A percentile compares a stretch with the other conserved stretches of the same genome.
These are phyloP conservation scores for Litsea cubeba DNA, from an alignment of 164 flowering plant species.

Conservation along the genomic window DNA sequence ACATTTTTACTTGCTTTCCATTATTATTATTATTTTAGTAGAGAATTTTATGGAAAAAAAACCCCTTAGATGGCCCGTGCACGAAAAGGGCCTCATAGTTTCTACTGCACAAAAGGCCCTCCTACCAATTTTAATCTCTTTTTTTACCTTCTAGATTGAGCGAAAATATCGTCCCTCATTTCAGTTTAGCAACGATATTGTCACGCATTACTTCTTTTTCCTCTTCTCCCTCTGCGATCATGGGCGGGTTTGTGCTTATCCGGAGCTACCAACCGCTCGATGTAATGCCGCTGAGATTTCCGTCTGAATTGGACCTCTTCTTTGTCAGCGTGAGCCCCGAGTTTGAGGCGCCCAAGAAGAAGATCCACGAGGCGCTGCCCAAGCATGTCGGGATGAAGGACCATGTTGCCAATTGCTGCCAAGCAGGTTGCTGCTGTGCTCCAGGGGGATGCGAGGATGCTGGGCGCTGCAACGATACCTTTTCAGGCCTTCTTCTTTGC, in stretches of 20 bases:
- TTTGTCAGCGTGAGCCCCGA: slow-evolving; percentile 79
- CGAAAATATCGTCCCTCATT: too few species aligned
- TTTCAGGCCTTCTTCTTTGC: slow-evolving; percentile 78
- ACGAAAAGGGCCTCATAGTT: too few species aligned
- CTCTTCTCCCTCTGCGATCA: slow-evolving; percentile 34
- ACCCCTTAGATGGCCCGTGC: too few species aligned
- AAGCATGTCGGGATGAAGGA: slow-evolving; percentile 61
- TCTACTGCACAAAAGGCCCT: too few species aligned
- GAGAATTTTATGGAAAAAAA: too few species aligned
- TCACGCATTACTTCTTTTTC: too few species aligned
- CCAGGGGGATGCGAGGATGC: slow-evolving; percentile 52
- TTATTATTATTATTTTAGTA: too few species aligned
- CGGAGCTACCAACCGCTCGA: slow-evolving; percentile 66
- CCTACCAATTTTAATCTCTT: too few species aligned
- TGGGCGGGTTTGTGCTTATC: slow-evolving; percentile 82
- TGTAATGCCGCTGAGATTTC: slow-evolving; percentile 51
- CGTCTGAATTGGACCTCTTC: slow-evolving; percentile 44
- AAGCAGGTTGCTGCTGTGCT: slow-evolving; percentile 79
- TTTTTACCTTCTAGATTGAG: too few species aligned
- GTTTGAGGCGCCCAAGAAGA: slow-evolving; percentile 91
- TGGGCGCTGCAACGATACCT: slow-evolving; percentile 60
- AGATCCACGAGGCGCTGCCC: slow-evolving; percentile 78
- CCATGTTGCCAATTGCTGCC: slow-evolving; percentile 80
- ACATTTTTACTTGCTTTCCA: too few species aligned
- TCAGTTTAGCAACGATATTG: too few species aligned